These are phyloP conservation scores for Phellinidium pouzarii DNA, from an alignment of 1,284 basidiomycete genomes.

Conservation along the genomic window DNA sequence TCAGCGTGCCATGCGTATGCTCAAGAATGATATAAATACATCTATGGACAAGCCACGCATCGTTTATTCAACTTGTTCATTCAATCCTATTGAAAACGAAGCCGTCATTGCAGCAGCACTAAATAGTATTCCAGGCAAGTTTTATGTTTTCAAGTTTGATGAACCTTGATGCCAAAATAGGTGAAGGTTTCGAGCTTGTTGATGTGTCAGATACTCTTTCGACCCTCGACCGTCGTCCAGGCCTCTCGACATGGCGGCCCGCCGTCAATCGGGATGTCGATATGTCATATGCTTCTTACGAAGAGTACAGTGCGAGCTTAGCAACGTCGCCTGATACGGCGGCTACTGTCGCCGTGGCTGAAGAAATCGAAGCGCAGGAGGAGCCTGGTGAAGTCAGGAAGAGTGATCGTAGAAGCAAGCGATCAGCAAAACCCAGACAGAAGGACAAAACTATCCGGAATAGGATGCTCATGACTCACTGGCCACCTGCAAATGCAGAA, in stretches of 20 bases:
- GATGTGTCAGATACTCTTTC: slow-evolving; percentile 74
- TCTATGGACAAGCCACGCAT: slow-evolving; percentile 59
- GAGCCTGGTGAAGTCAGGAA: neutral
- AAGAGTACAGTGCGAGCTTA: slow-evolving; percentile 45
- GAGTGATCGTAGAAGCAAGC: neutral
- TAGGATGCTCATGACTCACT: slow-evolving; percentile 67
- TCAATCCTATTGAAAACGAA: slow-evolving; percentile 98
- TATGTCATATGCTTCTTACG: slow-evolving; percentile 46
- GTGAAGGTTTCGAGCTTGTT: slow-evolving; percentile 70
- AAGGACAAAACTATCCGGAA: slow-evolving; percentile 38
- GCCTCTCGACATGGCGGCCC: slow-evolving; percentile 73
- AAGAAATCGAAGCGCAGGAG: neutral
- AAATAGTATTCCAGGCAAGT: slow-evolving; percentile 58
- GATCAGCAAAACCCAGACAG: neutral
- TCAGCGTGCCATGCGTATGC: slow-evolving; percentile 84
- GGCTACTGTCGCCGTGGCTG: neutral
- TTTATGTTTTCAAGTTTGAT: slow-evolving; percentile 6
- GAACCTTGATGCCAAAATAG: slow-evolving; percentile 2
- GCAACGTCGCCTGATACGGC: slow-evolving; percentile 30
- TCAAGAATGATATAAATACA: slow-evolving; percentile 51
- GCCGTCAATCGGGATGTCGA: slow-evolving; percentile 42
- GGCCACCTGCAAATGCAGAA: slow-evolving; percentile 68
- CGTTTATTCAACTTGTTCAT: slow-evolving; percentile 96
- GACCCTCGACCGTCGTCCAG: slow-evolving; percentile 67
- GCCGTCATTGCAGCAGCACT: slow-evolving; percentile 89